Evolutionary conservation across 495 filamentous ascomycete species (phyloP).

Genomic region (Penicillium daleae): DNA sequence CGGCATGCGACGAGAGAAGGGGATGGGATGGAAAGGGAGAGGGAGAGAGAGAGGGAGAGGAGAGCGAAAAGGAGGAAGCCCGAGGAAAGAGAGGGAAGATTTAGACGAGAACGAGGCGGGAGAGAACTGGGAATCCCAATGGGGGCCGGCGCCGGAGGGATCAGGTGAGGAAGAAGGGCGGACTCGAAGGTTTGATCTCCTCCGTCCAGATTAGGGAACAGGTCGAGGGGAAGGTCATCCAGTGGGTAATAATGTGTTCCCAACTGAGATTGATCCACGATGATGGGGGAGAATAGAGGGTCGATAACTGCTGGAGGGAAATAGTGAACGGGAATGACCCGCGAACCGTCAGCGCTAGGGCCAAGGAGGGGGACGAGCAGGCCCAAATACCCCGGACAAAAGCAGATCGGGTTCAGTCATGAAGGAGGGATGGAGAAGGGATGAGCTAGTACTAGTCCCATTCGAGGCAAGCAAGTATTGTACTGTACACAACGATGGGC

Average conservation of each 20-base stretch:
- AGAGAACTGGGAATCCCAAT: not conserved
- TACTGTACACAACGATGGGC: too few relatives aligned
- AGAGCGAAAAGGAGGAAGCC: not conserved
- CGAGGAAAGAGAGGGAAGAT: not conserved
- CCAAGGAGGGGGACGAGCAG: not conserved
- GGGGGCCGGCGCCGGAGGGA: not conserved
- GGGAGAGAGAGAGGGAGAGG: conserved; percentile 17
- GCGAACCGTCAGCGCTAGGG: not conserved
- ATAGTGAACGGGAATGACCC: not conserved
- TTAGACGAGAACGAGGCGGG: not conserved
- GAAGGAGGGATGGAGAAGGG: too few relatives aligned
- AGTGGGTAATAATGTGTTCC: not conserved
- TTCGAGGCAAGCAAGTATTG: too few relatives aligned
- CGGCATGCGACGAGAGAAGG: conserved; percentile 1
- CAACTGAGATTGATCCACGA: too few relatives aligned
- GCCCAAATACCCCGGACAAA: too few relatives aligned
- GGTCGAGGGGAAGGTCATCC: conserved; percentile 4
- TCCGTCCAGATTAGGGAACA: not conserved
- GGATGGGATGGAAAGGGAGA: conserved; percentile 6
- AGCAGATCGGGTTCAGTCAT: not conserved
- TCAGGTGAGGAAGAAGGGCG: conserved; percentile 7
- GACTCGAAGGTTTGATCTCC: not conserved
- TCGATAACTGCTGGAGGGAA: too few relatives aligned
- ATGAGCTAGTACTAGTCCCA: not conserved
- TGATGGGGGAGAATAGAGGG: not conserved